These are phyloP conservation scores for Circinella minor DNA, from an alignment of 371 early-diverging fungal genomes.

Conservation along the genomic window DNA sequence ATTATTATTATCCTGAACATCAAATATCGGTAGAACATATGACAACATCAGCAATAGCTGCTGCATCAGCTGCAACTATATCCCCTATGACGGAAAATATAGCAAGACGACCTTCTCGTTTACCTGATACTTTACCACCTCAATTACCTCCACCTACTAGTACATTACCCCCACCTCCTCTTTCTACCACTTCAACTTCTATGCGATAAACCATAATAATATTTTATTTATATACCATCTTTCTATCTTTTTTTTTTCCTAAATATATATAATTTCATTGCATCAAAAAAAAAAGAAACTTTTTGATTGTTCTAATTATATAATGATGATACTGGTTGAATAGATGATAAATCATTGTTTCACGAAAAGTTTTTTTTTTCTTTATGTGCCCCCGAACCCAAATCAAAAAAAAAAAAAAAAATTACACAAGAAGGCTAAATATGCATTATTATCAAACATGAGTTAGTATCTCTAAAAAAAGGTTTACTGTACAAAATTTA, in stretches of 20 bases:
- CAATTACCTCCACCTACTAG: conserved; percentile 14
- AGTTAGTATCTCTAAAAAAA: no score
- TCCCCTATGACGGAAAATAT: neutral
- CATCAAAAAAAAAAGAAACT: no score
- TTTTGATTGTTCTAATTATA: no score
- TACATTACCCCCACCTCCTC: conserved; percentile 3
- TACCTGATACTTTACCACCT: conserved; percentile 14
- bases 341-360: no score
- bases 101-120: conserved; percentile 11
- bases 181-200: neutral
- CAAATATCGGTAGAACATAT: conserved; percentile 2
- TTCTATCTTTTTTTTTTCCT: neutral
- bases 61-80: neutral
- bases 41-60: neutral
- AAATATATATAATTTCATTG: no score
- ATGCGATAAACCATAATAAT: neutral
- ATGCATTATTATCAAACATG: no score
- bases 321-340: no score
- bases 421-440: no score
- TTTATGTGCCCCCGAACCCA: no score
- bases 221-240: neutral
- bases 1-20: conserved; percentile 2
- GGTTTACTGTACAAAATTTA: no score
- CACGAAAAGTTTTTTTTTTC: no score
- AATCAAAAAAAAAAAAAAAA: no score